Evolutionary conservation across 1,284 basidiomycete species (phyloP).

Genomic region (Thecaphora thlaspeos): DNA sequence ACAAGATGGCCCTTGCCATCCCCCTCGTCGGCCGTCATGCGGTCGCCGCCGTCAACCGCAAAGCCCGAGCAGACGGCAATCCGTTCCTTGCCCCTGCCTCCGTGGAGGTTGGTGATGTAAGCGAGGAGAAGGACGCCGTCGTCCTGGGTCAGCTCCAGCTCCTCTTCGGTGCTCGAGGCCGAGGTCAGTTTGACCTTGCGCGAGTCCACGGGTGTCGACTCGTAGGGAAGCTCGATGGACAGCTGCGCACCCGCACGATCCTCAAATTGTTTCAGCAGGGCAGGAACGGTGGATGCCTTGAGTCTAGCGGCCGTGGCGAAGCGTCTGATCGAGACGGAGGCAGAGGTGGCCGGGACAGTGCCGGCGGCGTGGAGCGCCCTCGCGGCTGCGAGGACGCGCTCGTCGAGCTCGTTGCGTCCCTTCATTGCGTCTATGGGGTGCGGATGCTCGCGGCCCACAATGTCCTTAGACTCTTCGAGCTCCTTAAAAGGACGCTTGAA

Average conservation of each 20-base stretch:
- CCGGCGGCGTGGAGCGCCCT: constrained; percentile 24
- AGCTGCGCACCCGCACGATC: constrained; percentile 35
- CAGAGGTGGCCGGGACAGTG: constrained; percentile 1
- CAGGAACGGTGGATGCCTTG: constrained; percentile 13
- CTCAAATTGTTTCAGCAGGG: constrained; percentile 23
- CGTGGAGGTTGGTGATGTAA: constrained; percentile 61
- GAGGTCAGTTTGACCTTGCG: constrained; percentile 41
- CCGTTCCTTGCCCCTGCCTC: constrained; percentile 60
- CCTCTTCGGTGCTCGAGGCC: constrained; percentile 34
- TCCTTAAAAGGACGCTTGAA: constrained; percentile 30
- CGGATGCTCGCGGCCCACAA: constrained; percentile 39
- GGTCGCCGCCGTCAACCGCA: constrained; percentile 59
- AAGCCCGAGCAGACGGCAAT: constrained; percentile 69
- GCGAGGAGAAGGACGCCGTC: constrained; percentile 65
- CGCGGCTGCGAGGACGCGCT: constrained; percentile 41
- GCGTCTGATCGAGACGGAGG: neutral
- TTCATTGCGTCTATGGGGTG: constrained; percentile 45
- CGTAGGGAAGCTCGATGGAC: constrained; percentile 52
- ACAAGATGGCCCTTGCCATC: constrained; percentile 60
- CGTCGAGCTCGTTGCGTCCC: constrained; percentile 47
- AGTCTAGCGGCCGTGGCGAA: neutral
- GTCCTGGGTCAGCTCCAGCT: constrained; percentile 44
- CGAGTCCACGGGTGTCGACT: constrained; percentile 32
- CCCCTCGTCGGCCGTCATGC: constrained; percentile 33
- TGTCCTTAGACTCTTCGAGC: constrained; percentile 16